Conservation (phyloP, 2,329 filamentous ascomycete species). For the Hymenoscyphus albidus region DNA sequence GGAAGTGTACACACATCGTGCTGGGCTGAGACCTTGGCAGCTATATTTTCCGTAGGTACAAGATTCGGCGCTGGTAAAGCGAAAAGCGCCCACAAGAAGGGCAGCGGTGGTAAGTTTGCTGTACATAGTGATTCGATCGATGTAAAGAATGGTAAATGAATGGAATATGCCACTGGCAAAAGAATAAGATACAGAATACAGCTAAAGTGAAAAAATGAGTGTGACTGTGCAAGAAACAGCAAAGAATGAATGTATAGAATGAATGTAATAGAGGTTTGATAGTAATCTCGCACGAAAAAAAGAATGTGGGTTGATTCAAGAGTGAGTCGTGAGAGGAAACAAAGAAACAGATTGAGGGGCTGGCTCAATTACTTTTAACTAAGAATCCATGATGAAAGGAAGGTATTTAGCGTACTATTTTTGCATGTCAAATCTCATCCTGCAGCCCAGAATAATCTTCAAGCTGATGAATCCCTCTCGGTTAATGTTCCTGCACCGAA, state of each 20-base stretch:
- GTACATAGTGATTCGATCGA: not conserved
- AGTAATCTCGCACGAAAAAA: not conserved
- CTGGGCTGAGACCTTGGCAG: not conserved
- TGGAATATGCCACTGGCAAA: conserved; percentile 1
- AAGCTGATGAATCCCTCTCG: not conserved
- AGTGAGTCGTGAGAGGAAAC: not conserved
- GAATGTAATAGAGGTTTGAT: not conserved
- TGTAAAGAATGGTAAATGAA: not conserved
- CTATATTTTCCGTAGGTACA: not conserved
- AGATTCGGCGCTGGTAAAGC: not conserved
- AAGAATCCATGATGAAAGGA: not conserved
- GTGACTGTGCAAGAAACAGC: not conserved
- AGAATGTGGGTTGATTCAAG: not conserved
- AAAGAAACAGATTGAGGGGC: not conserved
- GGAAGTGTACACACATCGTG: conserved; percentile 1
- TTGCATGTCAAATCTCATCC: not conserved
- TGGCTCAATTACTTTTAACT: not conserved
- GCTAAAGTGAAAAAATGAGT: not conserved
- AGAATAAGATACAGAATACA: not conserved
- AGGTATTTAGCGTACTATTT: not conserved
- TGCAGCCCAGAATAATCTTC: not conserved
- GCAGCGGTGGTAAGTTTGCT: not conserved
- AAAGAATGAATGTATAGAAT: not conserved
- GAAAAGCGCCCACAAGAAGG: not conserved
- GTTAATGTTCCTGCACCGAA: not conserved